A percentile compares a stretch with the other conserved stretches of the same genome.
These are phyloP conservation scores for Fusarium poae DNA, from an alignment of 2,329 filamentous ascomycete genomes.

Conservation along the genomic window DNA sequence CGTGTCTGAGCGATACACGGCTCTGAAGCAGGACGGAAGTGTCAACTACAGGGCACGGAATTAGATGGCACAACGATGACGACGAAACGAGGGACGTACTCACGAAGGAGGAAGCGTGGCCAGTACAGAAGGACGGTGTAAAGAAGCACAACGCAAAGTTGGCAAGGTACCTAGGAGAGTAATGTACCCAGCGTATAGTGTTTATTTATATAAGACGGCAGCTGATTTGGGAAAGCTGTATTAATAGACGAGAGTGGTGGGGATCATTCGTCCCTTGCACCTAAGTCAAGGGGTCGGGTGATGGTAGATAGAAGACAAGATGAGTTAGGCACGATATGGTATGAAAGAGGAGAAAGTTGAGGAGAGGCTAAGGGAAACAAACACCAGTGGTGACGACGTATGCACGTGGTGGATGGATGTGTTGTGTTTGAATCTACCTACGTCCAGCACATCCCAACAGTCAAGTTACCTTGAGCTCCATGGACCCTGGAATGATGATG, in stretches of 20 bases:
- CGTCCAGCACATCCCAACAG: background rate
- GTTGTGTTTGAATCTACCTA: constrained; percentile 7
- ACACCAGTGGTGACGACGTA: constrained; percentile 38
- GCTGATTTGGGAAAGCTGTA: constrained; percentile 12
- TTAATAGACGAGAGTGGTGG: constrained; percentile 11
- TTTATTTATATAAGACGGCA: constrained; percentile 27
- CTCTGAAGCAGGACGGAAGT: background rate
- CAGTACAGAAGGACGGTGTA: constrained; percentile 3
- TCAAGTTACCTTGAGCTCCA: constrained; percentile 1
- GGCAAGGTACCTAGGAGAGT: background rate
- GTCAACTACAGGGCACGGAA: background rate
- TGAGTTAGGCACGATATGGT: background rate
- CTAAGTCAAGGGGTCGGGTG: constrained; percentile 21
- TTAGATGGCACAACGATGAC: background rate
- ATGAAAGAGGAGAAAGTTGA: constrained; percentile 13
- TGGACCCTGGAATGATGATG: constrained; percentile 39
- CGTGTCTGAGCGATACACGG: background rate
- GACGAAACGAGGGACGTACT: constrained; percentile 9
- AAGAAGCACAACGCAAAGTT: constrained; percentile 4
- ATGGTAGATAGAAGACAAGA: constrained; percentile 2
- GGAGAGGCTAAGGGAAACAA: constrained; percentile 17
- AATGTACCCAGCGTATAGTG: background rate
- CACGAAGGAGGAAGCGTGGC: constrained; percentile 8
- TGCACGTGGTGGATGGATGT: constrained; percentile 36
- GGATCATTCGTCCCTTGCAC: constrained; percentile 29